A percentile compares a stretch with the other conserved stretches of the same genome.
These are phyloP conservation scores for Lentithecium fluviatile DNA, from an alignment of 495 filamentous ascomycete species.

Conservation along the genomic window DNA sequence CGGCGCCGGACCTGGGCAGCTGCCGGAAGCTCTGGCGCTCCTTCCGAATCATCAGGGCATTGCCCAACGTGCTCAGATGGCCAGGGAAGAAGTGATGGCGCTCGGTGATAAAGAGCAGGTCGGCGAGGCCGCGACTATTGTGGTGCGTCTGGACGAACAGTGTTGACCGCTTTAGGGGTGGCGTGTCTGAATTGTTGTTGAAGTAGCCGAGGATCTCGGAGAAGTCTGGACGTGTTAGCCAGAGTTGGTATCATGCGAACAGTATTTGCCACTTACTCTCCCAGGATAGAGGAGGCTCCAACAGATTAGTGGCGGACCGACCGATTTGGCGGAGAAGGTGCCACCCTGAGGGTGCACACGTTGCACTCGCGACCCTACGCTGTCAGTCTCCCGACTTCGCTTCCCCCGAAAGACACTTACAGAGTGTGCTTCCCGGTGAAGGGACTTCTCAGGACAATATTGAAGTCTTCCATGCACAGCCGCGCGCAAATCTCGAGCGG, in stretches of 20 bases:
- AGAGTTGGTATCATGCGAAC: too few species aligned
- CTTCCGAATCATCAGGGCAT: constrained; percentile 48
- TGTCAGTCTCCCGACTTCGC: neutral
- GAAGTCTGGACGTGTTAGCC: neutral
- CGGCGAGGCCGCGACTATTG: neutral
- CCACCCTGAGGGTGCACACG: constrained; percentile 59
- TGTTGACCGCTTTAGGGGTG: constrained; percentile 18
- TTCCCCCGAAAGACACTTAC: constrained; percentile 39
- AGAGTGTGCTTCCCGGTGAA: constrained; percentile 51
- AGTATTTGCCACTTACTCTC: constrained; percentile 44
- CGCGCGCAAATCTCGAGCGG: constrained; percentile 58
- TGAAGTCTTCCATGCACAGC: constrained; percentile 60
- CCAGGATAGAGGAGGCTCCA: constrained; percentile 55
- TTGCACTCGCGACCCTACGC: constrained; percentile 55
- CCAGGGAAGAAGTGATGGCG: constrained; percentile 31
- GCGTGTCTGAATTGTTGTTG: neutral
- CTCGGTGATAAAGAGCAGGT: constrained; percentile 25
- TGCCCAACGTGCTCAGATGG: neutral
- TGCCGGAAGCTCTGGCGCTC: constrained; percentile 59
- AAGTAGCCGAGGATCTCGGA: constrained; percentile 24
- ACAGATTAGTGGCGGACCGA: constrained; percentile 53
- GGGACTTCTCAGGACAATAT: constrained; percentile 53
- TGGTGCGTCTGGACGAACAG: constrained; percentile 29
- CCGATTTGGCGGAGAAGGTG: constrained; percentile 56
- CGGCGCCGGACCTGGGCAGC: constrained; percentile 49